These are phyloP conservation scores for Odontarrhena argentea DNA, from an alignment of 345 rosid genomes.

Conservation along the genomic window DNA sequence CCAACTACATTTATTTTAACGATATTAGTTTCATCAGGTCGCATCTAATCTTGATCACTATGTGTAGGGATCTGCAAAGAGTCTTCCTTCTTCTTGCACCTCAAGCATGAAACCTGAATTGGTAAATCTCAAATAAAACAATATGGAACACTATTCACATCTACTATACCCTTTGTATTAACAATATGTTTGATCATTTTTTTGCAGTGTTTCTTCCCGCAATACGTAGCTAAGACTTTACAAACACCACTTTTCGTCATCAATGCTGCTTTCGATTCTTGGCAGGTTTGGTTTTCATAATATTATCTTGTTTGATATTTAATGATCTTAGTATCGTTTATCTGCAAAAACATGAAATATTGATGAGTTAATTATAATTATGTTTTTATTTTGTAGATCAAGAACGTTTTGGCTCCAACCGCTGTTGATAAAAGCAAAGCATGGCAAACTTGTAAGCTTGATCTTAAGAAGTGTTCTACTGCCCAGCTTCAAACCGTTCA, in stretches of 20 bases:
- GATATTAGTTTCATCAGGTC: neutral
- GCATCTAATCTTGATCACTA: conserved; percentile 23
- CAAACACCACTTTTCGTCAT: conserved; percentile 79
- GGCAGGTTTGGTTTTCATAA: conserved; percentile 65
- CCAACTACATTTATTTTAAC: neutral
- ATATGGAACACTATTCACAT: neutral
- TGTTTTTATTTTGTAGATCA: conserved; percentile 49
- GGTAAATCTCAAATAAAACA: conserved; percentile 42
- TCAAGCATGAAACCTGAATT: conserved; percentile 63
- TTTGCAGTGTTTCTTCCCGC: conserved; percentile 95
- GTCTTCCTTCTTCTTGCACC: conserved; percentile 79
- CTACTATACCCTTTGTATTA: neutral
- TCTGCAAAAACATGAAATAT: too few relatives aligned
- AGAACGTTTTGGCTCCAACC: conserved; percentile 79
- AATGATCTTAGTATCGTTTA: neutral
- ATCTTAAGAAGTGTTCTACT: conserved; percentile 61
- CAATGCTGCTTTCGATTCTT: conserved; percentile 87
- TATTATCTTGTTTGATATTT: neutral
- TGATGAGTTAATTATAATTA: neutral
- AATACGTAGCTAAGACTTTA: conserved; percentile 59
- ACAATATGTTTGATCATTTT: neutral
- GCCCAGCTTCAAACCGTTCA: conserved; percentile 69
- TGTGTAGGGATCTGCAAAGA: conserved; percentile 73
- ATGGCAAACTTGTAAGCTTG: conserved; percentile 81
- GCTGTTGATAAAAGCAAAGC: conserved; percentile 62